Evolutionary conservation across 441 rosid genomes (phyloP).

Genomic region (Gossypium davidsonii): DNA sequence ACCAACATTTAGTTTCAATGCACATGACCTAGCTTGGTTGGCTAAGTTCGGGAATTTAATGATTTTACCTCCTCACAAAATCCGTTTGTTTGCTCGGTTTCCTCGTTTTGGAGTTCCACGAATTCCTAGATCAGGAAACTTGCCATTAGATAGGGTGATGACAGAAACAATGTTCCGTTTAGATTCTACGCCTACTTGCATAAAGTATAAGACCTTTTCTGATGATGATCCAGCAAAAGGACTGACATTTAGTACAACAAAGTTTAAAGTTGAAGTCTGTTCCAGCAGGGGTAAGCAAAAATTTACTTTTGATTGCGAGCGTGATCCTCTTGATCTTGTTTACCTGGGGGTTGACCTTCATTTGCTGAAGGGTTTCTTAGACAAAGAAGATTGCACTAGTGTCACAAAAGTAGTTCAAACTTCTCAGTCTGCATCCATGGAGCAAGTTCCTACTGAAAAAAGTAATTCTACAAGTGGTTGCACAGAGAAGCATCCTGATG

Average conservation of each 20-base stretch:
- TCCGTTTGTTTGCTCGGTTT: slow-evolving; percentile 83
- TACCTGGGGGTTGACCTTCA: slow-evolving; percentile 95
- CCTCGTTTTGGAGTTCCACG: slow-evolving; percentile 94
- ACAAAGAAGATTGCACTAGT: slow-evolving; percentile 54
- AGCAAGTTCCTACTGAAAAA: slow-evolving; percentile 68
- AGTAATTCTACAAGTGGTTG: slow-evolving; percentile 28
- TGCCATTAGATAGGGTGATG: slow-evolving; percentile 88
- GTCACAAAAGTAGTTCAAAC: slow-evolving; percentile 48
- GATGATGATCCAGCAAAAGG: slow-evolving; percentile 96
- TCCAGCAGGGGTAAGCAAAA: slow-evolving; percentile 85
- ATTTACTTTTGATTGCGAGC: slow-evolving; percentile 78
- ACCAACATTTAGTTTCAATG: slow-evolving; percentile 72
- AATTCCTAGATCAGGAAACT: slow-evolving; percentile 75
- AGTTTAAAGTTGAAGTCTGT: slow-evolving; percentile 77
- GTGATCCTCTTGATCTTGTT: slow-evolving; percentile 92
- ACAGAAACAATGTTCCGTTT: slow-evolving; percentile 92
- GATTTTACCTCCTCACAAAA: slow-evolving; percentile 86
- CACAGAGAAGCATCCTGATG: slow-evolving; percentile 78
- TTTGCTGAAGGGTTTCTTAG: slow-evolving; percentile 59
- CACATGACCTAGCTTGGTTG: slow-evolving; percentile 95
- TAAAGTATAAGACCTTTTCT: slow-evolving; percentile 75
- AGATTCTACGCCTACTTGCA: slow-evolving; percentile 62
- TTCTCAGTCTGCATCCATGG: slow-evolving; percentile 53
- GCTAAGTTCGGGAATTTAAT: slow-evolving; percentile 73
- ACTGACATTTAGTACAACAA: slow-evolving; percentile 65